These are phyloP conservation scores for Yarrowia deformans DNA, from an alignment of 805 yeast species.

Conservation along the genomic window DNA sequence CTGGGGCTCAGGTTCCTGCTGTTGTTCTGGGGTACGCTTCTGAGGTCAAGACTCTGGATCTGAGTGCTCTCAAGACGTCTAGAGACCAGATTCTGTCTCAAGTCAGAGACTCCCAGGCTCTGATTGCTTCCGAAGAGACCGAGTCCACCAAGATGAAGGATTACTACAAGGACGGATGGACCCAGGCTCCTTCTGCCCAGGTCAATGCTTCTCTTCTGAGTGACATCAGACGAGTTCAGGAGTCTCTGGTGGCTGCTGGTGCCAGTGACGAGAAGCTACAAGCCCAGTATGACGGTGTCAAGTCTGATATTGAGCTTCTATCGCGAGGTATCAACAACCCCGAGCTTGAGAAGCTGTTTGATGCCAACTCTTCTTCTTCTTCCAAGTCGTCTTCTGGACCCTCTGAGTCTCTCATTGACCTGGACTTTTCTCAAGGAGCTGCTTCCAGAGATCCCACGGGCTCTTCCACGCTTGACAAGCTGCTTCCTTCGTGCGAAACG, in stretches of 20 bases:
- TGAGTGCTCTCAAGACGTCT: constrained; percentile 49
- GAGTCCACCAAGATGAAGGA: constrained; percentile 51
- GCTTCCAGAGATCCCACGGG: constrained; percentile 42
- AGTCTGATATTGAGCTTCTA: constrained; percentile 56
- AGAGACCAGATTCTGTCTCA: constrained; percentile 44
- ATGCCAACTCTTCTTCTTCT: not conserved
- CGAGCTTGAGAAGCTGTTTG: constrained; percentile 47
- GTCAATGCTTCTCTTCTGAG: constrained; percentile 46
- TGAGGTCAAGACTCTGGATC: constrained; percentile 47
- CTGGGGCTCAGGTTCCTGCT: constrained; percentile 19
- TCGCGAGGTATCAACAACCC: constrained; percentile 55
- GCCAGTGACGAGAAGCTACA: constrained; percentile 63
- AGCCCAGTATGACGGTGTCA: constrained; percentile 56
- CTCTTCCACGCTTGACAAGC: constrained; percentile 48
- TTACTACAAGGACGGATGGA: constrained; percentile 53
- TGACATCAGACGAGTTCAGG: constrained; percentile 49
- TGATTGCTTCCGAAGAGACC: constrained; percentile 50
- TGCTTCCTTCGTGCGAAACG: constrained; percentile 62
- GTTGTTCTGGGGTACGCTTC: constrained; percentile 43
- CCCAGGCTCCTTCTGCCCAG: constrained; percentile 51
- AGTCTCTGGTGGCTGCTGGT: constrained; percentile 51
- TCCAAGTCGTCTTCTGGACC: constrained; percentile 59
- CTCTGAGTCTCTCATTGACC: constrained; percentile 48
- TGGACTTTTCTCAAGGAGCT: constrained; percentile 59
- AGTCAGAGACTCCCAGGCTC: constrained; percentile 48